phyloP scores from a whole-genome alignment of 108 stramenopile species.

The Stephanodiscus minutulus region DNA sequence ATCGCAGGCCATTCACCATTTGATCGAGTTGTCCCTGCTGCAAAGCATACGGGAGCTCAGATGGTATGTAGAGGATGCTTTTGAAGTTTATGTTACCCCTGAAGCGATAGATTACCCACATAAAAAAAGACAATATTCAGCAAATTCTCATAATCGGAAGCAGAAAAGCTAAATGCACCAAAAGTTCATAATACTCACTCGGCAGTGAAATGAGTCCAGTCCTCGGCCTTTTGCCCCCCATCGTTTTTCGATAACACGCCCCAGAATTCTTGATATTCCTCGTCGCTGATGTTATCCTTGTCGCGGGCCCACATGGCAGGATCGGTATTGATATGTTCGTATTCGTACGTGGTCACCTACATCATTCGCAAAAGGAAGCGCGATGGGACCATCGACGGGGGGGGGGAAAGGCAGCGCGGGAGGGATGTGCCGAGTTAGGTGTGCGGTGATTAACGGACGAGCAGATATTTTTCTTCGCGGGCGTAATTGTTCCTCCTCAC shows the following conservation, averaged over 20 bases:
- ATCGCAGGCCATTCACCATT: constrained; percentile 54
- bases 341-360: constrained; percentile 77
- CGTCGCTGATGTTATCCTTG: constrained; percentile 95
- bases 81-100: constrained; percentile 99
- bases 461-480: not conserved
- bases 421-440: not conserved
- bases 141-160: not conserved
- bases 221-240: constrained; percentile 61
- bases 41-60: constrained; percentile 58
- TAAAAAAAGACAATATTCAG: constrained; percentile 1
- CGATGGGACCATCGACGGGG: not conserved
- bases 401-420: not conserved
- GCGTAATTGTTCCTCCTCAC: not conserved
- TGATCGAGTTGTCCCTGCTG: constrained; percentile 54
- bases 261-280: constrained; percentile 98
- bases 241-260: constrained; percentile 73
- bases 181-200: constrained; percentile 57
- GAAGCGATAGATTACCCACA: not conserved
- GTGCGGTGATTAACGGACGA: not conserved
- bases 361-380: not conserved
- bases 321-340: constrained; percentile 92
- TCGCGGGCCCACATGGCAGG: constrained; percentile 98
- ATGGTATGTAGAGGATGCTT: constrained; percentile 94
- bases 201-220: constrained; percentile 98
- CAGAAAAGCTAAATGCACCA: not conserved